Percentiles rank a stretch among this genome's conserved stretches.
Conservation (phyloP, 139 green algal species). For the Picochlorum sp. region DNA sequence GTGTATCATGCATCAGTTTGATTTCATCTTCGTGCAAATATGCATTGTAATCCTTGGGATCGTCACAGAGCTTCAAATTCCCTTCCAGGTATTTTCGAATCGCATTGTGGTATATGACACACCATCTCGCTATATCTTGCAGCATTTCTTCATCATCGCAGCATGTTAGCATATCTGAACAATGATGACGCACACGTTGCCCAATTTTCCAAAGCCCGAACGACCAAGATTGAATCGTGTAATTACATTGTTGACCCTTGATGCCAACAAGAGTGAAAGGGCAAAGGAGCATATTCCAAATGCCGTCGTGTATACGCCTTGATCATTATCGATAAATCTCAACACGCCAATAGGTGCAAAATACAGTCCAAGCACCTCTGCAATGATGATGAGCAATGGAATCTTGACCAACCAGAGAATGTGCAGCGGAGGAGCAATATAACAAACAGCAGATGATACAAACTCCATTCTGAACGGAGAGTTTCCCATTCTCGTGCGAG, state of each 20-base stretch:
- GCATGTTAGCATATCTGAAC: background rate
- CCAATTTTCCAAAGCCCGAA: background rate
- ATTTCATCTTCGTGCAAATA: slow-evolving; percentile 1
- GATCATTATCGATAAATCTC: background rate
- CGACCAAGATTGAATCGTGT: background rate
- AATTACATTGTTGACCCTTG: background rate
- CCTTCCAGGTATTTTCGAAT: slow-evolving; percentile 1
- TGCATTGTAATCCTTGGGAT: slow-evolving; percentile 2
- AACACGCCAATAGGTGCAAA: background rate
- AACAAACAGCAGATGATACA: background rate
- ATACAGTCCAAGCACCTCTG: slow-evolving; percentile 1
- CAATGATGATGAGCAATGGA: background rate
- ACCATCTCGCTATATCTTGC: slow-evolving; percentile 2
- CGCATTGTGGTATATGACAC: slow-evolving; percentile 3
- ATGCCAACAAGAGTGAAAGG: background rate
- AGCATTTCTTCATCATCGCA: background rate
- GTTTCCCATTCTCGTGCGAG: background rate
- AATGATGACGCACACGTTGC: background rate
- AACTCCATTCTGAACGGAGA: background rate
- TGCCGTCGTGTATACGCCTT: background rate
- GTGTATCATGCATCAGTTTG: background rate
- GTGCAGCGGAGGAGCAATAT: background rate
- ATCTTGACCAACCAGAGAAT: background rate
- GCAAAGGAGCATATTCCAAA: slow-evolving; percentile 4
- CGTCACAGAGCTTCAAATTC: slow-evolving; percentile 5